Percentiles rank a stretch among this genome's conserved stretches.
phyloP scores from a whole-genome alignment of 768 basidiomycete genomes.

The Suillus tomentosus region DNA sequence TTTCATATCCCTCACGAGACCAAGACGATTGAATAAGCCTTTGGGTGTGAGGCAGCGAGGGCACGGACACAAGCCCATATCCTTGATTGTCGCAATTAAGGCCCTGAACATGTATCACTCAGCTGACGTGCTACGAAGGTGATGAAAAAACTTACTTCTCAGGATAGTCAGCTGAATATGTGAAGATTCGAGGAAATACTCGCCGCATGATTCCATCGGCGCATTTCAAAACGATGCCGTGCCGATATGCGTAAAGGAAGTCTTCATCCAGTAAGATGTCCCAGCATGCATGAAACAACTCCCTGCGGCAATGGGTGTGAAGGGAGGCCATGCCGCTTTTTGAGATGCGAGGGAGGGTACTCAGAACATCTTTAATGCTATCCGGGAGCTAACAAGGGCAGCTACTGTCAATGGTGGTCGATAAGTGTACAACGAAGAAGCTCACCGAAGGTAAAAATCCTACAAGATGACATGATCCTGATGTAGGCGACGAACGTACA shows the following conservation, averaged over 20 bases:
- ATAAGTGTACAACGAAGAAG: neutral
- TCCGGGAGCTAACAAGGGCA: constrained; percentile 16
- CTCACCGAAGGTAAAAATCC: constrained; percentile 16
- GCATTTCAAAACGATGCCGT: no score
- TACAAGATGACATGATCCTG: constrained; percentile 11
- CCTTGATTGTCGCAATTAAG: no score
- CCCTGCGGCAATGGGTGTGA: constrained; percentile 20
- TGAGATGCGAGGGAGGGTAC: neutral
- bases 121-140: no score
- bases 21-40: no score
- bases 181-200: no score
- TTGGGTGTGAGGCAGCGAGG: no score
- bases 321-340: constrained; percentile 4
- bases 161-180: no score
- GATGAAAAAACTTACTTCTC: no score
- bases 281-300: constrained; percentile 22
- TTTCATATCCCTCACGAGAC: no score
- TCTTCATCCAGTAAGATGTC: constrained; percentile 14
- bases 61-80: no score
- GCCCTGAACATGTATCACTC: no score
- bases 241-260: constrained; percentile 11
- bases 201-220: no score
- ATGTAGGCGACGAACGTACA: constrained; percentile 16
- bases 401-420: neutral
- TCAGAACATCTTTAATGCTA: constrained; percentile 10